Base-by-base conservation (phyloP, 495 filamentous ascomycete species). In the Xylaria nigripes region DNA sequence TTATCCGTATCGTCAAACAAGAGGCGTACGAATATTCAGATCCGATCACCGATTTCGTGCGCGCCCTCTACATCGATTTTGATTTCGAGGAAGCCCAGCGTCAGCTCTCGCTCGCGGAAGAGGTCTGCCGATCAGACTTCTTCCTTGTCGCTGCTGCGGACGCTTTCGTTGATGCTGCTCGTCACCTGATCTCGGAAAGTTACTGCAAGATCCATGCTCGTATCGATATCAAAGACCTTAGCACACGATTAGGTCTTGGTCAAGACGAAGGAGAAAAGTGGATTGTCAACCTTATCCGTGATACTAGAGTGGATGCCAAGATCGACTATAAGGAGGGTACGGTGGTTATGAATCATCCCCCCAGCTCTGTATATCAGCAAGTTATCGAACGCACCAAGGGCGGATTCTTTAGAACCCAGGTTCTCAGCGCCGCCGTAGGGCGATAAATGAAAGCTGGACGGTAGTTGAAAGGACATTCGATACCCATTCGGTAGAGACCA, bases 201-300 rank as follows among this genome's bases (percentile, higher is more conserved):
- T 97, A 98, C 79, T 97, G 94, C 87, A 97, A 97, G 81, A 98
- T 98, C 66, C 93, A 96, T 72, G 89, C 96, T 58, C 81, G 93
- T 54, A 98, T 98, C 57, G 90, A 96, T 68, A 95, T 98, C 70
- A 90, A 90, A 82, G 94, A 97, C 63, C 80, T 98, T 16, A 95
- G 90, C 56, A 85, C 84, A 55, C 83, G 91, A 57, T 78, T 98
- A 48, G 93, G 93, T 55, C 76, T 98, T 55, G 87, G 83, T 64
- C 82, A 89, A 63, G 90, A 95, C 63, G 93, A 95, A 61, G 93
- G 94, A 59, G 93, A 98, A 83, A 97, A 96, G 78, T 97, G 94
- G 94, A 98, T 98, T 60, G 93, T 98, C 55, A 98, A 98, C 75
- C 81, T 97, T 42, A 98, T 98, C 73, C 84, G 93, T 54, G 93